Evolutionary conservation across 768 basidiomycete species (phyloP), one percentile per base, ranked within the genome.

Genomic region (Filobasidium floriforme): DNA sequence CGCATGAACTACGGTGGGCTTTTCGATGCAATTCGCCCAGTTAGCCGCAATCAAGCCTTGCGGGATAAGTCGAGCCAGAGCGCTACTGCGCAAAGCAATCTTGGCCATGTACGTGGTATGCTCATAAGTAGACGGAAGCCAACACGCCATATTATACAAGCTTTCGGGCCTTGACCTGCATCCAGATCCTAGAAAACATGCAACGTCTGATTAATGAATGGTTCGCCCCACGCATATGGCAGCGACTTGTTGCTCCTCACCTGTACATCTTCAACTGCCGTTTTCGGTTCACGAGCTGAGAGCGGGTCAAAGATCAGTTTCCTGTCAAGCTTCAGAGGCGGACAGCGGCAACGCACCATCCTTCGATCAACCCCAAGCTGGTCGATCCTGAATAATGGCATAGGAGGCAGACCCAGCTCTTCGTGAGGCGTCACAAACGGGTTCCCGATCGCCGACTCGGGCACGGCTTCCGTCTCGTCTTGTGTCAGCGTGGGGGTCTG

Each of bases 181-280:
- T 70, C 77, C 77, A 79, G 19, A 76, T 76, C 44, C 62, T 69
- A 22, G 12, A 28, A 3, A 37, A 37, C 9, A 37, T 37, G 32
- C 32, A 9, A 37, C 32, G 32, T 9, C 32, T 4, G 32, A 37
- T 37, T 9, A 37, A 9, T 9, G 9, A 37, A 37, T n/a, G n/a
- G 32, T 37, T 37, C 32, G 32, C 32, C 9, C 32, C 3, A 37
- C 32, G 9, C 32, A 37, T 37, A 9, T 9, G 9, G 32, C 32
- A 37, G 32, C 32, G 32, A 37, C 32, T 37, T 37, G 32, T 37
- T 19, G 28, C 4, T 15, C 41, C 68, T 61, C 40, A 71, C 55
- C 96, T 82, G 76, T 94, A 97, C 96, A 99, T 99, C 79, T 94
- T 94, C 60, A 96, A 80, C 79, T 92, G 89, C 66, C 90, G 82